Evolutionary conservation across 257 asterid species (phyloP), one percentile per base, ranked within the genome.

Genomic region (Osmanthus fragrans): DNA sequence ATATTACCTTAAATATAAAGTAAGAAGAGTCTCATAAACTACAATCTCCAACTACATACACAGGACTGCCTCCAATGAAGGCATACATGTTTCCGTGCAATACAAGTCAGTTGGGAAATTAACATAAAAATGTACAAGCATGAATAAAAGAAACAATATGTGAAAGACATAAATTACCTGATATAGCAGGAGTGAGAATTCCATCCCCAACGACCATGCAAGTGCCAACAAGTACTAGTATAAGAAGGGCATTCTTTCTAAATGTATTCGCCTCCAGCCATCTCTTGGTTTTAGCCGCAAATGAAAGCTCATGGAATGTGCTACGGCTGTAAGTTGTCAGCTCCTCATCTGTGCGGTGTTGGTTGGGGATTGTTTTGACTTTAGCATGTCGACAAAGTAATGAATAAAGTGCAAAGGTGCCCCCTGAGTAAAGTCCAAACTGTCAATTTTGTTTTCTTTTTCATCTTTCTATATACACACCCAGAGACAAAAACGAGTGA

Each of bases 171-270:
- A 12, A 76, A 56, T 79, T 87, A 95, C 99, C 99, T 39, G 99
- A 95, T 75, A 95, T 93, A 69, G 97, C 99, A 49, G 99, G 99
- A 77, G 99, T 95, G 80, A 93, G 98, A 87, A 95, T 95, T 71
- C 99, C 99, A 85, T 95, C 99, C 16, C 99, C 99, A 79, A 95
- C 89, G 64, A 95, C 92, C 96, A 88, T 95, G 91, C 97, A 95
- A 16, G 98, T 91, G 32, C 98, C 98, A 11, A 86, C 84, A 70
- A 95, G 94, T 58, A 95, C 99, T 19, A 95, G 85, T 13, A 90
- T 47, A 72, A 95, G 99, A 83, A 95, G 97, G 1, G 96, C 77
- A 76, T 76, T 93, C 83, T 88, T 90, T 80, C 96, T 88, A 78
- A 86, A 85, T 12, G 87, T 74, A 37, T 77, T 70, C 45, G 93